Evolutionary conservation across 2,329 filamentous ascomycete species (phyloP), one percentile per base, ranked within the genome.

Genomic region (Gremmenia infestans): DNA sequence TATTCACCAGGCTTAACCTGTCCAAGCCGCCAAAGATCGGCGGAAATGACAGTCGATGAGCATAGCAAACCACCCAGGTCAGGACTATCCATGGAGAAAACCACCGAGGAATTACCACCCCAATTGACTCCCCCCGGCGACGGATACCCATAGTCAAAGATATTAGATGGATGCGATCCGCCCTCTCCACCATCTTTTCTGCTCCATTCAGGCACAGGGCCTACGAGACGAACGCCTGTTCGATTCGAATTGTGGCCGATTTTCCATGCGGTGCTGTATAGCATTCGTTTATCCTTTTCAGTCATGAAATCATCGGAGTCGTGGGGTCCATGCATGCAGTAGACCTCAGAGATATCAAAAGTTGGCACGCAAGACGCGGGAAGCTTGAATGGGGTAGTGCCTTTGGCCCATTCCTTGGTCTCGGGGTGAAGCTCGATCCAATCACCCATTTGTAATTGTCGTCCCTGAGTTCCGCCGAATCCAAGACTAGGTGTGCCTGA

Each of bases 51-150:
- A 0, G 81, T 85, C 2, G 78, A 76, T 12, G 74, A 77, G 35
- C 76, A 81, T 0, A 83, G 73, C 56, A 86, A 84, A 0, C 82
- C 82, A 6, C 83, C 82, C 56, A 85, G 77, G 60, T 84, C 81
- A 0, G 82, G 83, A 50, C 76, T 76, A 63, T 86, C 82, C 5
- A 79, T 72, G 0, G 81, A 76, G 49, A 86, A 83, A 17, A 86
- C 78, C n/a, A 79, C 80, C 2, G 80, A 77, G 37, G 81, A 79
- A 55, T 85, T 81, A 4, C 82, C 82, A 0, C 81, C 83, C 77
- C 79, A 86, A 60, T 84, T 85, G 25, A 85, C 63, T 0, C 77
- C 76, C 0, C 81, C 81, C 1, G 81, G 65, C 23, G 50, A 54
- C 0, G 80, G 78, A 64, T 85, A 86, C 2, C 82, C 81, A 60